These are phyloP conservation scores for Boletus pseudopeckii DNA, from an alignment of 768 basidiomycete species.

Conservation along the genomic window DNA sequence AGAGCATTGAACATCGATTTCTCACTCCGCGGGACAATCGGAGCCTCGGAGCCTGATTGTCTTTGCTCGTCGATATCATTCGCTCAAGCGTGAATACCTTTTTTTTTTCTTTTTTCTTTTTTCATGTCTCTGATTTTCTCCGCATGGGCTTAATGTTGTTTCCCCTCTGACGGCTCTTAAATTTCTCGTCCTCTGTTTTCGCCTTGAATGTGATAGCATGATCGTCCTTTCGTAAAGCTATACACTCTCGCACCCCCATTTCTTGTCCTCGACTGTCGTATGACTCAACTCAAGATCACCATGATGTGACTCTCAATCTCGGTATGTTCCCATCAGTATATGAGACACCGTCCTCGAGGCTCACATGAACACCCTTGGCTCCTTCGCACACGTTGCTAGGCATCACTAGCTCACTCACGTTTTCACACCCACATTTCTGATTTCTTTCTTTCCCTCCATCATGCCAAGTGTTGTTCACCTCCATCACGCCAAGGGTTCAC, in stretches of 20 bases:
- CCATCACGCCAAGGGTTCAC: background rate
- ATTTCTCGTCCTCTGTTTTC: background rate
- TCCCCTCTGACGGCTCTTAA: background rate
- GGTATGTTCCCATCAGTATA: background rate
- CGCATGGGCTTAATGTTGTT: no score
- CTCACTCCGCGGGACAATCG: background rate
- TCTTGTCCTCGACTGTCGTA: background rate
- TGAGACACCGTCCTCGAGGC: background rate
- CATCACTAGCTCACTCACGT: background rate
- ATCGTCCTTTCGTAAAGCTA: background rate
- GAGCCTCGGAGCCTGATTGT: background rate
- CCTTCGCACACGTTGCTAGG: background rate
- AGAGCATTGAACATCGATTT: background rate
- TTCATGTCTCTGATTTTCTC: background rate
- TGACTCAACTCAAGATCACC: background rate
- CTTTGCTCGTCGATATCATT: background rate
- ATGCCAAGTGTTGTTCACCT: background rate
- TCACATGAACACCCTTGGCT: background rate
- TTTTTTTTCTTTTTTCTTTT: background rate
- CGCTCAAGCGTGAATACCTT: no score
- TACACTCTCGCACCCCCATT: background rate
- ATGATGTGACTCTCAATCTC: no score
- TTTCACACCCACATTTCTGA: background rate
- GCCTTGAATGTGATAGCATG: background rate
- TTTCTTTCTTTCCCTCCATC: background rate